phyloP scores from a whole-genome alignment of 202 grass and related monocot genomes.

The Setaria viridis region DNA sequence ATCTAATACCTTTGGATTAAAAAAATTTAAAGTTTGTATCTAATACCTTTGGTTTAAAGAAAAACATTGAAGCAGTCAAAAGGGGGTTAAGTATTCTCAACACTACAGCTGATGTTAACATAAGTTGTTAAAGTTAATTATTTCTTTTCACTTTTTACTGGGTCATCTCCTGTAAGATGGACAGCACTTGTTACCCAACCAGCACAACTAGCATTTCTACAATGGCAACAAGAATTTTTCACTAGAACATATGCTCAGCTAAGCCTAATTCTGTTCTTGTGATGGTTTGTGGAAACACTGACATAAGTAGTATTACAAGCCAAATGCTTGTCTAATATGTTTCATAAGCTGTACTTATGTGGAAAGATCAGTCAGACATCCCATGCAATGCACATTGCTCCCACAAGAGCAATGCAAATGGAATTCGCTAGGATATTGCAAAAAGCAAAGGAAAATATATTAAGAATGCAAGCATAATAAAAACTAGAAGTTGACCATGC shows the following conservation, averaged over 20 bases:
- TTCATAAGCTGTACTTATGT: not conserved
- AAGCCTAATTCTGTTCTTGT: not conserved
- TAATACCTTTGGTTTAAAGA: no score
- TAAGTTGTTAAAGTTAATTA: not conserved
- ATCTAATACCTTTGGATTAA: no score
- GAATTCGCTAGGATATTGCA: constrained; percentile 33
- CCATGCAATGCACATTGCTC: not conserved
- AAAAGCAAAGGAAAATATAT: not conserved
- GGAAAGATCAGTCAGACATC: not conserved
- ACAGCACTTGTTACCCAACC: not conserved
- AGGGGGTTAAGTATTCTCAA: no score
- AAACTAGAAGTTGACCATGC: constrained; percentile 20
- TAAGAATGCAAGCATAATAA: constrained; percentile 28
- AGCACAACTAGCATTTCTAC: constrained; percentile 9
- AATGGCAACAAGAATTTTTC: not conserved
- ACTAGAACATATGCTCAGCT: not conserved
- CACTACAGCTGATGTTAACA: no score
- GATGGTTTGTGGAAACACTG: not conserved
- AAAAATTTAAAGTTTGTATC: no score
- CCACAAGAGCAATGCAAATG: constrained; percentile 25
- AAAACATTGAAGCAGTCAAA: no score
- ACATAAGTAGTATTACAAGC: not conserved
- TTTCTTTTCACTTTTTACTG: not conserved
- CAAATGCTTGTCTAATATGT: constrained; percentile 6
- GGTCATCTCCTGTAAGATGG: not conserved